These are phyloP conservation scores for Thalassiosira mediterranea DNA, from an alignment of 352 stramenopile species.

Conservation along the genomic window DNA sequence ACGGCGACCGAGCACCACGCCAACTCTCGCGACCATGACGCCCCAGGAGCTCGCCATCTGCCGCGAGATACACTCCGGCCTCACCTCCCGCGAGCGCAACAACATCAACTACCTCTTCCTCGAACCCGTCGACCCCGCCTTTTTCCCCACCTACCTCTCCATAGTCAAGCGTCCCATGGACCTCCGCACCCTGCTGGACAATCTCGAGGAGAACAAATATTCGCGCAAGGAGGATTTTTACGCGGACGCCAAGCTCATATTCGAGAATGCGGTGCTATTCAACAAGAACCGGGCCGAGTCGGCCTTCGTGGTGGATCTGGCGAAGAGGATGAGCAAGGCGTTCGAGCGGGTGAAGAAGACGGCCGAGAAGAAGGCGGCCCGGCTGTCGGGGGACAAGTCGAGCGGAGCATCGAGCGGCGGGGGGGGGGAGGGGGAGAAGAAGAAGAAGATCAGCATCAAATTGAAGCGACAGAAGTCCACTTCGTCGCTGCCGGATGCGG, in stretches of 20 bases:
- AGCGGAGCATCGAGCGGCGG: constrained; percentile 6
- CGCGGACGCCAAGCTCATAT: constrained; percentile 60
- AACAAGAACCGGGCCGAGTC: constrained; percentile 58
- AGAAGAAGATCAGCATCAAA: constrained; percentile 56
- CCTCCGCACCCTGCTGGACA: constrained; percentile 88
- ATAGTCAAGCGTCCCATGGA: constrained; percentile 87
- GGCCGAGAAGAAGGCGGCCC: constrained; percentile 43
- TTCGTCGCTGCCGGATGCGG: neutral
- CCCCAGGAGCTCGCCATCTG: constrained; percentile 57
- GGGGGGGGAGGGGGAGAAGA: constrained; percentile 19
- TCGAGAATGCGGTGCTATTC: constrained; percentile 77
- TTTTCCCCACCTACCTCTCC: constrained; percentile 66
- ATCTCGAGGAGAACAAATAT: constrained; percentile 87
- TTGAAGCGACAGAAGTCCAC: constrained; percentile 34
- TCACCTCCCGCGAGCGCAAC: constrained; percentile 58
- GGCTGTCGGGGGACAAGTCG: neutral
- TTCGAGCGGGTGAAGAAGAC: constrained; percentile 61
- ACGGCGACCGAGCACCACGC: neutral
- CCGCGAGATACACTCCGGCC: constrained; percentile 41
- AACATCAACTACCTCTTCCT: constrained; percentile 80
- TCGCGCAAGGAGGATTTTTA: constrained; percentile 72
- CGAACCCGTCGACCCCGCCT: constrained; percentile 64
- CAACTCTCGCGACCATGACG: too few species aligned
- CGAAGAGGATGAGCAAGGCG: constrained; percentile 71
- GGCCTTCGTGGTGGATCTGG: constrained; percentile 66